These are phyloP conservation scores for Nicotiana obtusifolia DNA, from an alignment of 257 asterid species.

Conservation along the genomic window DNA sequence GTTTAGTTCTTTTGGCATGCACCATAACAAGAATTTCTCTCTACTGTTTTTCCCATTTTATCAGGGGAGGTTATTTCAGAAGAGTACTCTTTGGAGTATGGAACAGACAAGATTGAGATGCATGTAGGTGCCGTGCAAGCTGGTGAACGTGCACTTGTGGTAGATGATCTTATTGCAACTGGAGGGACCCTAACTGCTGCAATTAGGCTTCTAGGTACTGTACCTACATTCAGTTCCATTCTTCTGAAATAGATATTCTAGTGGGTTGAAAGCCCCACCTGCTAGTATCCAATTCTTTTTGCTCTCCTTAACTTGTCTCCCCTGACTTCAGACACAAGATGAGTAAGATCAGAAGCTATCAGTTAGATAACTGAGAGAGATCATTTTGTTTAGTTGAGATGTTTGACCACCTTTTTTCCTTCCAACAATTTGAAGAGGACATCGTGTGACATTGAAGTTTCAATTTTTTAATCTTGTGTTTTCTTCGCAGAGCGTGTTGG, in stretches of 20 bases:
- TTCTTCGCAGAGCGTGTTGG: conserved; percentile 76
- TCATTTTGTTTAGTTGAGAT: background rate
- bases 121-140: conserved; percentile 94
- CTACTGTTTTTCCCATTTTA: conserved; percentile 9
- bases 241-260: background rate
- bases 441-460: background rate
- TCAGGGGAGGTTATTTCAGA: conserved; percentile 91
- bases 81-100: conserved; percentile 91
- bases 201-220: conserved; percentile 71
- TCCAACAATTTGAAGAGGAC: background rate
- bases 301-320: background rate
- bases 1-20: background rate
- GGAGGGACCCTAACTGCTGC: conserved; percentile 95
- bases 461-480: background rate
- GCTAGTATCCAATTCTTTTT: background rate
- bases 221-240: background rate
- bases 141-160: conserved; percentile 77
- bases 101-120: conserved; percentile 89
- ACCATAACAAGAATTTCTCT: background rate
- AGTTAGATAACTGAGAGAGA: background rate
- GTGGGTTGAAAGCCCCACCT: background rate
- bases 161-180: conserved; percentile 94
- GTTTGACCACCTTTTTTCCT: background rate
- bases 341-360: background rate
- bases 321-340: background rate